Percentiles rank a stretch among this genome's conserved stretches.
Evolutionary conservation across 2,329 filamentous ascomycete genomes (phyloP).

Genomic region (Aspergillus sp.): DNA sequence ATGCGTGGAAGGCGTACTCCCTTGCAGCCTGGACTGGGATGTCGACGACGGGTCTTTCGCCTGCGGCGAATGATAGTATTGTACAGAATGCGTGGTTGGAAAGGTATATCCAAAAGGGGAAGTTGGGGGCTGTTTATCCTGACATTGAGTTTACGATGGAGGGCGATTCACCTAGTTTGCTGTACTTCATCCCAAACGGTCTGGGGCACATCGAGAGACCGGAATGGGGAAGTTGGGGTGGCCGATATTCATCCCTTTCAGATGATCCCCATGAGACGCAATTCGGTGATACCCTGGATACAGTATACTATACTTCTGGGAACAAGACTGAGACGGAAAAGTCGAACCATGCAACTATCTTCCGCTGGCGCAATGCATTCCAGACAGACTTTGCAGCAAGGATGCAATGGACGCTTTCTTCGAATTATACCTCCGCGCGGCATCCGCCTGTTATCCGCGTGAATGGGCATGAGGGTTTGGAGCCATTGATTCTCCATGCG

Average conservation of each 20-base stretch:
- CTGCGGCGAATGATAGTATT: conserved; percentile 44
- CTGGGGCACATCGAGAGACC: conserved; percentile 33
- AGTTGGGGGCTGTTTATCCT: conserved; percentile 42
- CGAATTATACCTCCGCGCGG: conserved; percentile 13
- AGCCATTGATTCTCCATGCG: background rate
- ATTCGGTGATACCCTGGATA: conserved; percentile 21
- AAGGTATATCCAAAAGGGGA: conserved; percentile 48
- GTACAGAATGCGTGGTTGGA: conserved; percentile 48
- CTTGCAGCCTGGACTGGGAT: conserved; percentile 53
- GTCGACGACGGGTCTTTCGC: conserved; percentile 38
- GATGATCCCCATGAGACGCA: background rate
- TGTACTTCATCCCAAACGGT: conserved; percentile 39
- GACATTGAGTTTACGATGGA: conserved; percentile 48
- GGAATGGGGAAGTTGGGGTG: conserved; percentile 40
- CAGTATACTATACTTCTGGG: conserved; percentile 4
- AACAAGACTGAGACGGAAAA: conserved; percentile 27
- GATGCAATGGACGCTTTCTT: conserved; percentile 41
- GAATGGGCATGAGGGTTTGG: conserved; percentile 9
- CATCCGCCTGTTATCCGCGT: conserved; percentile 15
- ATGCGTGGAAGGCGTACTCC: conserved; percentile 51
- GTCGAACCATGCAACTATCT: conserved; percentile 45
- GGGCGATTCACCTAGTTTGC: conserved; percentile 41
- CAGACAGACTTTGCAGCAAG: conserved; percentile 46
- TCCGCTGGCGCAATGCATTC: conserved; percentile 49
- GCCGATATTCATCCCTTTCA: conserved; percentile 26